Conservation (phyloP, 176 grass and related monocot species). For the Hsuehochloa calcarea region DNA sequence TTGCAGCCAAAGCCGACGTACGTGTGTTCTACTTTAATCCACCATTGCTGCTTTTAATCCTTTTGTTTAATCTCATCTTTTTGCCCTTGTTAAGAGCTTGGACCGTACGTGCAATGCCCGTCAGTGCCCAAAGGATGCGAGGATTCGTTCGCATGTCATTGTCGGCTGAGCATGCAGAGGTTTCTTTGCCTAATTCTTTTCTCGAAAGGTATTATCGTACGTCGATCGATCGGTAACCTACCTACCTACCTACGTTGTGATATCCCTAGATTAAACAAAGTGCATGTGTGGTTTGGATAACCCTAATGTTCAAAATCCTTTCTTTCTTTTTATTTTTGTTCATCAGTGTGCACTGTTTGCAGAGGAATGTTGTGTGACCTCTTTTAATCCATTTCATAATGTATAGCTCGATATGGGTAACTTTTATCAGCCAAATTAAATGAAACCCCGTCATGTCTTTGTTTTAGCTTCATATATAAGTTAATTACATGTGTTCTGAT, state of each 20-base stretch:
- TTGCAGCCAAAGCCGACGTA: not conserved
- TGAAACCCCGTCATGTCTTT: not conserved
- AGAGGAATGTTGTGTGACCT: not conserved
- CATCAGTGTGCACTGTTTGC: not conserved
- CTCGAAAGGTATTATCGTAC: not conserved
- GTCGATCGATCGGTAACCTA: constrained; percentile 4
- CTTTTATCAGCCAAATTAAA: not conserved
- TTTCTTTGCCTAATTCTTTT: not conserved
- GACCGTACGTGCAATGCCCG: constrained; percentile 22
- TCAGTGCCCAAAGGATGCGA: constrained; percentile 9
- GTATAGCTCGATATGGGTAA: not conserved
- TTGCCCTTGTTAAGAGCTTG: not conserved
- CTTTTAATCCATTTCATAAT: not conserved
- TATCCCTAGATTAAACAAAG: constrained; percentile 17
- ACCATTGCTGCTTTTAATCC: constrained; percentile 7
- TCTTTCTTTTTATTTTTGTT: no score
- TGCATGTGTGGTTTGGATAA: not conserved
- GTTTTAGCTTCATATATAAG: not conserved
- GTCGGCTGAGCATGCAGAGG: constrained; percentile 29
- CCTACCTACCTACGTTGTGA: no score
- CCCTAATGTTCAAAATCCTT: not conserved
- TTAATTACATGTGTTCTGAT: no score
- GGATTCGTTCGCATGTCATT: constrained; percentile 16
- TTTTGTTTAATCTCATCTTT: not conserved
- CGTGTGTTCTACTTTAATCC: not conserved